A percentile compares a stretch with the other conserved stretches of the same genome.
phyloP scores from a whole-genome alignment of 2,329 filamentous ascomycete genomes.

The Laburnicola sp. region DNA sequence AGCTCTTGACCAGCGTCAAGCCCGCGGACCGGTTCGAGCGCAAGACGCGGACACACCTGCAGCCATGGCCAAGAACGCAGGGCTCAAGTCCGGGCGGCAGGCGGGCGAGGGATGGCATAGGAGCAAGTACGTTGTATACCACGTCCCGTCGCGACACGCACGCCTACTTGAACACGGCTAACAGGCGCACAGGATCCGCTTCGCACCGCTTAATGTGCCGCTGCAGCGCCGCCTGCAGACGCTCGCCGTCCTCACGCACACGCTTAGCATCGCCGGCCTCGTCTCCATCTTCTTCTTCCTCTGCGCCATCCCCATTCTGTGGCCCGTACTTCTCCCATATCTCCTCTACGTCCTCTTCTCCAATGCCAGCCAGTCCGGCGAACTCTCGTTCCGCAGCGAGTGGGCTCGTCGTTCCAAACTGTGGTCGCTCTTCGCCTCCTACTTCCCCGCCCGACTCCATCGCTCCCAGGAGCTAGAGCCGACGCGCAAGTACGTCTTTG shows the following conservation, averaged over 20 bases:
- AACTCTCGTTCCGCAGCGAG: conserved; percentile 72
- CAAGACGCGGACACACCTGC: conserved; percentile 35
- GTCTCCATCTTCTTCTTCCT: conserved; percentile 86
- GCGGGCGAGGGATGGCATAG: conserved; percentile 59
- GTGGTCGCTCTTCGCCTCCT: conserved; percentile 88
- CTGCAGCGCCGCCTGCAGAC: conserved; percentile 56
- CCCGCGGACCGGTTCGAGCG: conserved; percentile 45
- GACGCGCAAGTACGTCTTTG: conserved; percentile 91
- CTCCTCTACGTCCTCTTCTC: conserved; percentile 82
- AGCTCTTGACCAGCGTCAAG: conserved; percentile 52
- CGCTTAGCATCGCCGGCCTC: conserved; percentile 51
- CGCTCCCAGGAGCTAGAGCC: conserved; percentile 78
- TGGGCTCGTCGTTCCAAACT: conserved; percentile 72
- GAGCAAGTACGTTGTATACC: conserved; percentile 47
- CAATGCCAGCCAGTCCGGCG: conserved; percentile 74
- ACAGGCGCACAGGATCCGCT: conserved; percentile 64
- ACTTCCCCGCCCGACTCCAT: conserved; percentile 88
- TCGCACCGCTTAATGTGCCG: conserved; percentile 78
- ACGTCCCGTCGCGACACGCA: not conserved
- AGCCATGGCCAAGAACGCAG: conserved; percentile 39
- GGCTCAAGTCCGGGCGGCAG: conserved; percentile 56
- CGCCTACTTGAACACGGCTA: conserved; percentile 4
- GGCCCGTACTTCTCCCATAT: conserved; percentile 79
- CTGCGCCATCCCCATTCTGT: conserved; percentile 87
- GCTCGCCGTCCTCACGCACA: conserved; percentile 54